Evolutionary conservation across 169 alveolate species (phyloP).

Genomic region (Plasmodium adleri): DNA sequence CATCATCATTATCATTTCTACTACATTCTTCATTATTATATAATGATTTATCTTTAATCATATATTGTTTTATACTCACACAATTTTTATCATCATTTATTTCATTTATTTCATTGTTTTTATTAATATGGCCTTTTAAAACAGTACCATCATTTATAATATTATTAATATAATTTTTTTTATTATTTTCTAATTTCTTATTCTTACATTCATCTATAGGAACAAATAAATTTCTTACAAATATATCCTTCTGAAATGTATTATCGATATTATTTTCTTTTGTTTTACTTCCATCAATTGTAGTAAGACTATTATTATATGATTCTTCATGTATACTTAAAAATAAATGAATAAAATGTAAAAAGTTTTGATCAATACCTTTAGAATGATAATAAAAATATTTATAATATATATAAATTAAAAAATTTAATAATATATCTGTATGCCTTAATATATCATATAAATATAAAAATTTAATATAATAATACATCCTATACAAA

Average conservation of each 20-base stretch:
- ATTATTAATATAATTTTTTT: too few relatives aligned
- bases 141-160: neutral
- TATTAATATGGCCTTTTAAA: neutral
- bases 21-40: neutral
- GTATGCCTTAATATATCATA: slow-evolving; percentile 32
- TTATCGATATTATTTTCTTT: slow-evolving; percentile 9
- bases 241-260: neutral
- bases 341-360: slow-evolving; percentile 58
- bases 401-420: slow-evolving; percentile 71
- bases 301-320: slow-evolving; percentile 23
- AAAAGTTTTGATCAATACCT: slow-evolving; percentile 18
- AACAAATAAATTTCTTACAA: too few relatives aligned
- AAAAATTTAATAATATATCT: slow-evolving; percentile 40
- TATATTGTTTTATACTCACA: neutral
- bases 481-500: slow-evolving; percentile 34
- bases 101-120: neutral
- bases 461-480: slow-evolving; percentile 60
- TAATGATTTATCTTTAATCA: neutral
- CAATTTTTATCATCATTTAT: neutral
- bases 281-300: slow-evolving; percentile 6
- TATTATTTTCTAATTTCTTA: too few relatives aligned
- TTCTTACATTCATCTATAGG: too few relatives aligned
- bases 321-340: slow-evolving; percentile 69
- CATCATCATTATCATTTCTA: neutral
- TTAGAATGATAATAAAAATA: slow-evolving; percentile 52